Conservation (phyloP, 164 flowering plant species). For the Platanus orientalis region DNA sequence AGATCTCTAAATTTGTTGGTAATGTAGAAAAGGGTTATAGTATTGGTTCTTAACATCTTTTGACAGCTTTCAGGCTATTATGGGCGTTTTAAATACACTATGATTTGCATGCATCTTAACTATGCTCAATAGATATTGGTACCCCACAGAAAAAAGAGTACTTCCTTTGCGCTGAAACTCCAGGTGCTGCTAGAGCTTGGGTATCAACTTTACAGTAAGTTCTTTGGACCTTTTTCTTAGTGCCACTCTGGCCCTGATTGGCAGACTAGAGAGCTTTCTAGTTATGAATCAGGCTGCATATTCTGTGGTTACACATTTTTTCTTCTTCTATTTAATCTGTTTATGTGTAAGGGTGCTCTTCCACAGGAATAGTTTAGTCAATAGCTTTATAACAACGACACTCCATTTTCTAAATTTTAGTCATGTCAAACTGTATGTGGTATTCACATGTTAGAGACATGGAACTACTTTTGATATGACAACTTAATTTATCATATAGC, state of each 20-base stretch:
- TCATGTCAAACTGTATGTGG: too few relatives aligned
- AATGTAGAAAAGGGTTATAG: not conserved
- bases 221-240: constrained; percentile 9
- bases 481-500: too few relatives aligned
- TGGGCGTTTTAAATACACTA: not conserved
- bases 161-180: constrained; percentile 95
- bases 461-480: too few relatives aligned
- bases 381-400: too few relatives aligned
- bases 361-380: too few relatives aligned
- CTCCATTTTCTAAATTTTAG: too few relatives aligned
- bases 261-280: too few relatives aligned
- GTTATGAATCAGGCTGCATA: too few relatives aligned
- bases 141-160: constrained; percentile 94
- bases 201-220: constrained; percentile 94
- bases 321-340: not conserved
- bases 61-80: too few relatives aligned
- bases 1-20: constrained; percentile 1
- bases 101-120: constrained; percentile 39
- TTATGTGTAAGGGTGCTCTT: too few relatives aligned
- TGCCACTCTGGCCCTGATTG: not conserved
- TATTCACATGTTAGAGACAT: too few relatives aligned
- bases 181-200: constrained; percentile 99
- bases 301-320: not conserved
- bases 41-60: too few relatives aligned
- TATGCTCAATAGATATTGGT: constrained; percentile 58